Evolutionary conservation across 768 basidiomycete genomes (phyloP).

Genomic region (Suillus ampliporus): DNA sequence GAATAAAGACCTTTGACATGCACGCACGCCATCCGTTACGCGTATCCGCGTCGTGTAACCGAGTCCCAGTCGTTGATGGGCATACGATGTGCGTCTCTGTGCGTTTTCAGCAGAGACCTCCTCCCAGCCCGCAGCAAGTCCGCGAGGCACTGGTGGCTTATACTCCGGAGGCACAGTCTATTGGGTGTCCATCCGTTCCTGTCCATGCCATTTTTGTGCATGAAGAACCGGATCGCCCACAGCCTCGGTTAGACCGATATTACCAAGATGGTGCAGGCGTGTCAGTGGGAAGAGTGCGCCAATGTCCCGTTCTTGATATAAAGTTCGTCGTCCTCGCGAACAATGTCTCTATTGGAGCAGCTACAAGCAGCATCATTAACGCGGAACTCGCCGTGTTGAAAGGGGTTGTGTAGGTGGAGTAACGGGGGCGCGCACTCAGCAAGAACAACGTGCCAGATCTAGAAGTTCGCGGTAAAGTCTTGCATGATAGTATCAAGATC

Average conservation of each 20-base stretch:
- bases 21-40: conserved; percentile 81
- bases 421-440: not conserved
- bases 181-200: conserved; percentile 86
- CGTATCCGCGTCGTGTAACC: conserved; percentile 91
- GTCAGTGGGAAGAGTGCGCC: conserved; percentile 86
- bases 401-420: conserved; percentile 48
- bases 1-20: conserved; percentile 77
- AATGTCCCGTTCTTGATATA: conserved; percentile 92
- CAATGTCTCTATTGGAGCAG: conserved; percentile 95
- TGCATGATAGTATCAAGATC: conserved; percentile 6
- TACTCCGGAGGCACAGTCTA: conserved; percentile 74
- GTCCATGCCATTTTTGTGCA: conserved; percentile 87
- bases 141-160: conserved; percentile 78
- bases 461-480: not conserved
- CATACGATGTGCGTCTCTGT: conserved; percentile 92
- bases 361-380: conserved; percentile 96
- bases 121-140: conserved; percentile 88
- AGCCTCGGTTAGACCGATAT: conserved; percentile 91
- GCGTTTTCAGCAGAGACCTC: conserved; percentile 77
- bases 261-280: conserved; percentile 92
- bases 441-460: conserved; percentile 1
- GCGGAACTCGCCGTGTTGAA: conserved; percentile 92
- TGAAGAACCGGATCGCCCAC: conserved; percentile 90
- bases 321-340: conserved; percentile 94
- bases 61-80: conserved; percentile 95